Evolutionary conservation across 345 rosid genomes (phyloP).

Genomic region (Murraya paniculata): DNA sequence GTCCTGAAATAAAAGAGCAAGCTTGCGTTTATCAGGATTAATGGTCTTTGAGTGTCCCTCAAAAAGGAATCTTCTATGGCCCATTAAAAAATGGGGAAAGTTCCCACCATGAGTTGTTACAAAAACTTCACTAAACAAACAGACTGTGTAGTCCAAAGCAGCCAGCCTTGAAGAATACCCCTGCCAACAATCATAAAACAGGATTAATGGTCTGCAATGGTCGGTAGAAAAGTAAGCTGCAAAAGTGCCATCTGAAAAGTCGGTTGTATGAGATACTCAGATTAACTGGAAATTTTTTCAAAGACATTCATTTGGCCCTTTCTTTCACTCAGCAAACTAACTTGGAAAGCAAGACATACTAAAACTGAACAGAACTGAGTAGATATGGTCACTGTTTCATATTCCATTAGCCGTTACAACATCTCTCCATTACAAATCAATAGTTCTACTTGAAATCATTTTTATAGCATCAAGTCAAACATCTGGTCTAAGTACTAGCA

Average conservation of each 20-base stretch:
- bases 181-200: conserved; percentile 35
- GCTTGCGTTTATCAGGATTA: conserved; percentile 80
- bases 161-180: conserved; percentile 92
- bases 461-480: neutral
- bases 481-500: neutral
- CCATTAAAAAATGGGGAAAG: conserved; percentile 95
- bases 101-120: conserved; percentile 96
- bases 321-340: neutral
- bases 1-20: conserved; percentile 73
- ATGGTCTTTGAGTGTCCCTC: conserved; percentile 89
- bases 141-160: conserved; percentile 86
- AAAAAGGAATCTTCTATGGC: conserved; percentile 83
- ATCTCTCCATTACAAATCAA: neutral
- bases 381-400: neutral
- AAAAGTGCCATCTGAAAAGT: neutral
- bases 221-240: neutral
- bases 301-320: neutral
- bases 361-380: neutral
- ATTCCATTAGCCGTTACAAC: neutral
- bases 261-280: neutral
- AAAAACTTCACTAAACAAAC: conserved; percentile 86
- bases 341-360: neutral
- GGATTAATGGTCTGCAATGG: neutral
- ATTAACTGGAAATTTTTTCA: neutral
- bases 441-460: neutral